Percentiles rank a stretch among this genome's conserved stretches.
Evolutionary conservation across 129 eudicot genomes (phyloP).

Genomic region (Dittrichia graveolens): DNA sequence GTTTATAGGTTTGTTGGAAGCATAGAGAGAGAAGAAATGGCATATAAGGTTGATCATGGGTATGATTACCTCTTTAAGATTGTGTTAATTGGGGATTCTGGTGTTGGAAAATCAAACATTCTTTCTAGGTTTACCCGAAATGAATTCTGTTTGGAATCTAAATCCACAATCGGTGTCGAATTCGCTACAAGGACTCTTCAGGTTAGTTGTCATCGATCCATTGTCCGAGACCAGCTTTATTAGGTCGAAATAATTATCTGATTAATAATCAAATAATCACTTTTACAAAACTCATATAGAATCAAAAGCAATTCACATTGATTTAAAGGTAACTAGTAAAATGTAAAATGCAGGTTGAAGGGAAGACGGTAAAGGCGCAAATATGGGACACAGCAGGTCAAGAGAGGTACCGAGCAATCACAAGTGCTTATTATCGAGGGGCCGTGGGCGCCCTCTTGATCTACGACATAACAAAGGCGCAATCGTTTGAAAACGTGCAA

Average conservation of each 20-base stretch:
- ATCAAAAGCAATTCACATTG: no score
- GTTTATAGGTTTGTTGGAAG: conserved; percentile 34
- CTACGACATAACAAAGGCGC: conserved; percentile 82
- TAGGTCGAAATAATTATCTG: no score
- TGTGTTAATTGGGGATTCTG: conserved; percentile 88
- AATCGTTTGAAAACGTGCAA: conserved; percentile 78
- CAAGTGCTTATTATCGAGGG: conserved; percentile 95
- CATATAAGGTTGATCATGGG: conserved; percentile 91
- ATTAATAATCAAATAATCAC: no score
- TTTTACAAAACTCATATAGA: no score
- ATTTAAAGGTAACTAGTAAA: no score
- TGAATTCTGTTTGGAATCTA: conserved; percentile 88
- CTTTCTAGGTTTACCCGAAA: conserved; percentile 87
- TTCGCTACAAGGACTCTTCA: conserved; percentile 92
- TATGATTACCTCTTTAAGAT: conserved; percentile 86
- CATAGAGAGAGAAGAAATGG: conserved; percentile 51
- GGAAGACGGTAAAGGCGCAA: conserved; percentile 90
- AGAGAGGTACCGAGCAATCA: conserved; percentile 97
- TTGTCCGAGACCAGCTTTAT: no score
- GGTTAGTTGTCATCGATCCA: conserved; percentile 39
- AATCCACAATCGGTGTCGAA: conserved; percentile 96
- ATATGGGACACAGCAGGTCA: conserved; percentile 99
- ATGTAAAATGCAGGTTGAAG: conserved; percentile 68
- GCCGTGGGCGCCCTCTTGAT: conserved; percentile 93
- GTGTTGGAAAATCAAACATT: conserved; percentile 92